Evolutionary conservation across 2,329 filamentous ascomycete genomes (phyloP), one percentile per base, ranked within the genome.

Genomic region (Xylaria sp.): DNA sequence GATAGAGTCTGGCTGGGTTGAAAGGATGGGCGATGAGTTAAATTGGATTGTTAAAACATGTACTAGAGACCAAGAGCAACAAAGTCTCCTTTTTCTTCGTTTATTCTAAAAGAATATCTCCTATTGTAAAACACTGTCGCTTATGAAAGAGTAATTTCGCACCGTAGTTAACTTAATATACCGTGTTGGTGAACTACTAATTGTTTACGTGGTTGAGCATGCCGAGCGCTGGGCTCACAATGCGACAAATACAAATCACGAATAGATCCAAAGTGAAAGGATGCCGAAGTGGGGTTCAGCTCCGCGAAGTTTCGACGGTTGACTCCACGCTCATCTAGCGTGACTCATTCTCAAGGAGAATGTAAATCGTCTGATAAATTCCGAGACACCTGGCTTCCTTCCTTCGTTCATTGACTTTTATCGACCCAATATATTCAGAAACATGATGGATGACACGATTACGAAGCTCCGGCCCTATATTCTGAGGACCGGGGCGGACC

Each of bases 381-480:
- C 21, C 9, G 21, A 50, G 18, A 13, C 40, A 50, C 1, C 32
- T 35, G 32, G 8, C 32, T 35, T 35, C 32, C 32, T 35, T 35
- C 8, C 1, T 25, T 4, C 23, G 1, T 25, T 37, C 1, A 23
- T 57, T 32, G 8, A 55, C 5, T 3, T 10, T n/a, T 5, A 25
- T 5, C 16, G 12, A 55, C n/a, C 5, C 12, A 25, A 42, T 40
- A 13, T n/a, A 10, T 13, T 40, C 18, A 13, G 16, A 13, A 59
- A 42, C 10, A 93, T 68, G 79, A 77, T 75, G 69, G 63, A 70
- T 70, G 64, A 70, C 67, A 59, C 21, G 13, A 48, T 72, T 18
- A 51, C 35, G 32, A 57, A 58, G 21, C 69, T 74, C 10, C 23
- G 21, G 18, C 69, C 68, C 65, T 54, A 65, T 2, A 75, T 54